Base-by-base conservation (phyloP, 768 basidiomycete species). In the Kwoniella pini region DNA sequence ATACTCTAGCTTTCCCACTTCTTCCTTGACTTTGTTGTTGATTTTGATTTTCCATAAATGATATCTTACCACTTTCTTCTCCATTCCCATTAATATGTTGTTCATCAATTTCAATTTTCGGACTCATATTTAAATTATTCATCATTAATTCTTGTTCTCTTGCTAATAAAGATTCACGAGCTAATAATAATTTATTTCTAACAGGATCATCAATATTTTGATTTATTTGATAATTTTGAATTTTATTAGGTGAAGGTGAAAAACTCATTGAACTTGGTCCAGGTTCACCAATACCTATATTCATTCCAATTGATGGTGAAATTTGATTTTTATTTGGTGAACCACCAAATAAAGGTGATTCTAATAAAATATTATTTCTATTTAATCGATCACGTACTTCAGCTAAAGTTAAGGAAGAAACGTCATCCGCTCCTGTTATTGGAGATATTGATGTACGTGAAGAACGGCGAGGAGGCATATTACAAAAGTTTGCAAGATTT, bases 141-240 rank as follows among this genome's bases (percentile, higher is more conserved):
- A 63, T 31, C 52, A 74, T 33, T 28, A 74, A 42, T 42, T 74
- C 72, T 39, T 50, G 42, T 54, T 74, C 66, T 42, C 72, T n/a
- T 1, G 56, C 68, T 17, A 68, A 48, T 12, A 71, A 31, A 6
- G 58, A 49, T 45, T 63, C 44, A 15, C 72, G 40, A 1, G 59
- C 66, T 1, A 30, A 7, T 15, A 71, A 21, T 22, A 74, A 53
- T 31, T 63, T 63, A 19, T 69, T 64, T 39, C 66, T 22, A 0
- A 74, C 60, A n/a, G 70, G 62, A 55, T 73, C 71, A n/a, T n/a
- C n/a, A n/a, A n/a, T n/a, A n/a, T n/a, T n/a, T n/a, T n/a, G n/a
- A n/a, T n/a, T n/a, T n/a, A n/a, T n/a, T n/a, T n/a, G n/a, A n/a
- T n/a, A n/a, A n/a, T n/a, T n/a, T n/a, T n/a, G n/a, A n/a, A n/a